phyloP scores from a whole-genome alignment of 768 basidiomycete genomes.

The Suillus paluster region DNA sequence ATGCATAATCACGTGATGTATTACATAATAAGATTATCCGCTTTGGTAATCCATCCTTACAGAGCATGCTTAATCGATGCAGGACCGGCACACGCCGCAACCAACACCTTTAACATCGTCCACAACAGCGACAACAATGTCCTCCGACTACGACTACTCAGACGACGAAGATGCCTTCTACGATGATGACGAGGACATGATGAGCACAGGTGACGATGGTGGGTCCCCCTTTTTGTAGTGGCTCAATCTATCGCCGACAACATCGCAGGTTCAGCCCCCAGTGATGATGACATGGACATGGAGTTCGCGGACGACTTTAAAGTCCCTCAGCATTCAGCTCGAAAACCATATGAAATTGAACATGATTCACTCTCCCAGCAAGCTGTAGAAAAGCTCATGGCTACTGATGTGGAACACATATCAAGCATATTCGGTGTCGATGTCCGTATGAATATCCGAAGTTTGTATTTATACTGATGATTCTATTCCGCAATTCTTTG shows the following conservation, averaged over 20 bases:
- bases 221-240: conserved; percentile 20
- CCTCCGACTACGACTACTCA: conserved; percentile 73
- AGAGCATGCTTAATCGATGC: conserved; percentile 5
- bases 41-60: conserved; percentile 9
- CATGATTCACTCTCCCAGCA: conserved; percentile 73
- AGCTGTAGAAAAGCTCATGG: conserved; percentile 80
- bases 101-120: conserved; percentile 20
- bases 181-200: conserved; percentile 72
- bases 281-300: conserved; percentile 72
- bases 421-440: conserved; percentile 87
- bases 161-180: conserved; percentile 70
- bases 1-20: not conserved
- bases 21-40: conserved; percentile 5
- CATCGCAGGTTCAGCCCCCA: conserved; percentile 43
- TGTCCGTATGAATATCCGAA: conserved; percentile 54
- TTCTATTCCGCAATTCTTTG: conserved; percentile 8
- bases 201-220: conserved; percentile 64
- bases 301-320: conserved; percentile 71
- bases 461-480: conserved; percentile 7
- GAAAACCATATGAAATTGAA: conserved; percentile 85
- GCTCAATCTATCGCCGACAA: conserved; percentile 26
- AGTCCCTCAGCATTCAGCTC: conserved; percentile 55
- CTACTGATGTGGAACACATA: conserved; percentile 82
- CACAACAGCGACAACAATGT: conserved; percentile 40
- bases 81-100: conserved; percentile 3